Conservation (phyloP, 1,284 basidiomycete species). For the Hypsizygus ulmarius region DNA sequence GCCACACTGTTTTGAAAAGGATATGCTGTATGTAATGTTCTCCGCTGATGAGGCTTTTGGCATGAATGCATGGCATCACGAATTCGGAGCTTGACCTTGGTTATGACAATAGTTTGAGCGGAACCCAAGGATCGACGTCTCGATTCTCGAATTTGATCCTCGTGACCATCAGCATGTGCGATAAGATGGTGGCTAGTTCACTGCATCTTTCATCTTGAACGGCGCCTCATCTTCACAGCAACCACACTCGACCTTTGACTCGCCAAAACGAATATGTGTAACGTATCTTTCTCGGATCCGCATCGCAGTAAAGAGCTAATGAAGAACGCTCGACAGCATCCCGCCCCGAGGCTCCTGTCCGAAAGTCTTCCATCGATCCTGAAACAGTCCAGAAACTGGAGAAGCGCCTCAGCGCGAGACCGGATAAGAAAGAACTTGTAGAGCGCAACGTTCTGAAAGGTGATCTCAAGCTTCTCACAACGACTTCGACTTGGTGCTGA, state of each 20-base stretch:
- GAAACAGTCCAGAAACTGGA: slow-evolving; percentile 50
- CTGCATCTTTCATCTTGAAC: neutral
- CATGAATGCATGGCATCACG: no score
- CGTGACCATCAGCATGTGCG: neutral
- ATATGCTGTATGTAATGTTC: no score
- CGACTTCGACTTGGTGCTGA: neutral
- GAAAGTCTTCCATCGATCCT: slow-evolving; percentile 33
- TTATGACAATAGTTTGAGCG: no score
- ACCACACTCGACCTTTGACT: slow-evolving; percentile 3
- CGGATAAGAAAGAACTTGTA: slow-evolving; percentile 61
- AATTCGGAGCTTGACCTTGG: no score
- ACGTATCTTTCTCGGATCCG: neutral
- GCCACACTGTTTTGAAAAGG: no score
- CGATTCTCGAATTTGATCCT: neutral
- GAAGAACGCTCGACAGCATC: neutral
- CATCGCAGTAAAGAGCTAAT: neutral
- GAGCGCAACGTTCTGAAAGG: slow-evolving; percentile 78
- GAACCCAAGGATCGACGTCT: neutral
- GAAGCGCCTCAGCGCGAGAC: slow-evolving; percentile 51
- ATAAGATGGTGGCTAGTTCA: slow-evolving; percentile 3
- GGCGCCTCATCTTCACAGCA: slow-evolving; percentile 1
- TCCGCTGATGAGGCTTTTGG: no score
- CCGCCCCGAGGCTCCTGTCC: slow-evolving; percentile 6
- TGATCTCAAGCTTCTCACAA: slow-evolving; percentile 18
- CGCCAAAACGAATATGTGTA: slow-evolving; percentile 8